Conservation (phyloP, 495 filamentous ascomycete species). For the Hypoxylon crocopeplum region DNA sequence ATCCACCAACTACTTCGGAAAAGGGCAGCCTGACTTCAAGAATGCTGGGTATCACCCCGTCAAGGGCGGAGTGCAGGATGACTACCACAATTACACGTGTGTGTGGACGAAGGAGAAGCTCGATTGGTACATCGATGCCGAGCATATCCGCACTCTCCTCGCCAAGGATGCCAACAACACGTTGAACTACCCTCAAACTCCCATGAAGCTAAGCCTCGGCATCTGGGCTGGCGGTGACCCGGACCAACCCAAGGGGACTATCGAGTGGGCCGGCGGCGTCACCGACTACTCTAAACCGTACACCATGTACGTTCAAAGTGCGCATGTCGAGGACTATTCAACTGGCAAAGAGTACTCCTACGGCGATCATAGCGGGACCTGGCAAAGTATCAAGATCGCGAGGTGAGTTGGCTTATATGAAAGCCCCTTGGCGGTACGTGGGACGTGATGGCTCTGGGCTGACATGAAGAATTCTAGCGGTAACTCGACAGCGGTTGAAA, state of each 20-base stretch:
- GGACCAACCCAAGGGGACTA: slow-evolving; percentile 56
- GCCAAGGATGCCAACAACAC: slow-evolving; percentile 68
- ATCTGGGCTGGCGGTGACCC: slow-evolving; percentile 88
- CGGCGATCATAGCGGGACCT: slow-evolving; percentile 68
- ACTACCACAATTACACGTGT: slow-evolving; percentile 83
- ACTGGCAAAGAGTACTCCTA: slow-evolving; percentile 73
- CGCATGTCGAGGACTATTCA: slow-evolving; percentile 70
- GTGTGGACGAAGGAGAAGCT: slow-evolving; percentile 78
- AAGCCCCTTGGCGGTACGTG: neutral
- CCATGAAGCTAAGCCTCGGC: slow-evolving; percentile 82
- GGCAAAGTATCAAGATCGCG: slow-evolving; percentile 73
- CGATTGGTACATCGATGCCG: slow-evolving; percentile 76
- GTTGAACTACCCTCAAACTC: slow-evolving; percentile 80
- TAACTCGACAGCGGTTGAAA: slow-evolving; percentile 64
- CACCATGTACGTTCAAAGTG: slow-evolving; percentile 76
- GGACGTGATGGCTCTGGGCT: neutral
- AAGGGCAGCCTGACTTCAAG: slow-evolving; percentile 61
- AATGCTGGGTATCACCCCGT: slow-evolving; percentile 66
- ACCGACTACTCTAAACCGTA: slow-evolving; percentile 77
- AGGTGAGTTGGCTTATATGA: slow-evolving; percentile 56
- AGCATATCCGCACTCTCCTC: slow-evolving; percentile 69
- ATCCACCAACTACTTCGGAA: slow-evolving; percentile 88
- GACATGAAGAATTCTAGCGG: slow-evolving; percentile 53
- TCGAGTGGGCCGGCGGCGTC: slow-evolving; percentile 80
- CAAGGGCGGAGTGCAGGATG: slow-evolving; percentile 44